A percentile compares a stretch with the other conserved stretches of the same genome.
Conservation (phyloP, 2,329 filamentous ascomycete species). For the Herpotrichia juniperi region DNA sequence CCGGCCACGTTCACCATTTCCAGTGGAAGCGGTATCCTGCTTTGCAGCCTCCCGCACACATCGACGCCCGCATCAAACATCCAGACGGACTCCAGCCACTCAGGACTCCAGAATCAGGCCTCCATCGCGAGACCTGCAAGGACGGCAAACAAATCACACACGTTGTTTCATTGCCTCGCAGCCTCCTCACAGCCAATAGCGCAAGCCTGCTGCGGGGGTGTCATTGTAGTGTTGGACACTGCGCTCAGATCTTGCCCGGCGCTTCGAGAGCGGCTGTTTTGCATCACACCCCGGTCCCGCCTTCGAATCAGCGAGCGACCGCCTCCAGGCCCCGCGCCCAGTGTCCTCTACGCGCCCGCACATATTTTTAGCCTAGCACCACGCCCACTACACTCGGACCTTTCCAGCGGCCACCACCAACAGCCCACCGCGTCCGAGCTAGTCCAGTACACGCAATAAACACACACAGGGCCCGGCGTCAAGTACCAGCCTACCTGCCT, state of each 20-base stretch:
- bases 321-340: slow-evolving; percentile 17
- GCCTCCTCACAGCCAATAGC: slow-evolving; percentile 29
- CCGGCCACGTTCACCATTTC: slow-evolving; percentile 31
- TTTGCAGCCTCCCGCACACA: slow-evolving; percentile 31
- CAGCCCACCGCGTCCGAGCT: slow-evolving; percentile 30
- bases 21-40: slow-evolving; percentile 15
- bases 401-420: slow-evolving; percentile 40
- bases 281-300: slow-evolving; percentile 21
- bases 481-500: slow-evolving; percentile 27
- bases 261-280: slow-evolving; percentile 41
- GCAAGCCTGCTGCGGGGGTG: slow-evolving; percentile 10
- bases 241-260: slow-evolving; percentile 27
- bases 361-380: slow-evolving; percentile 37
- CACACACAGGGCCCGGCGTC: slow-evolving; percentile 32
- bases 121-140: slow-evolving; percentile 38
- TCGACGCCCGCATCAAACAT: slow-evolving; percentile 33
- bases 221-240: slow-evolving; percentile 19
- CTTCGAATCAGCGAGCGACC: slow-evolving; percentile 16
- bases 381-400: slow-evolving; percentile 15
- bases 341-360: slow-evolving; percentile 28
- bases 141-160: slow-evolving; percentile 43
- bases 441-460: slow-evolving; percentile 39
- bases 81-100: slow-evolving; percentile 30
- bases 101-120: slow-evolving; percentile 22
- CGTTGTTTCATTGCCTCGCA: slow-evolving; percentile 36